These are phyloP conservation scores for Corylus americana DNA, from an alignment of 306 rosid genomes.

Conservation along the genomic window DNA sequence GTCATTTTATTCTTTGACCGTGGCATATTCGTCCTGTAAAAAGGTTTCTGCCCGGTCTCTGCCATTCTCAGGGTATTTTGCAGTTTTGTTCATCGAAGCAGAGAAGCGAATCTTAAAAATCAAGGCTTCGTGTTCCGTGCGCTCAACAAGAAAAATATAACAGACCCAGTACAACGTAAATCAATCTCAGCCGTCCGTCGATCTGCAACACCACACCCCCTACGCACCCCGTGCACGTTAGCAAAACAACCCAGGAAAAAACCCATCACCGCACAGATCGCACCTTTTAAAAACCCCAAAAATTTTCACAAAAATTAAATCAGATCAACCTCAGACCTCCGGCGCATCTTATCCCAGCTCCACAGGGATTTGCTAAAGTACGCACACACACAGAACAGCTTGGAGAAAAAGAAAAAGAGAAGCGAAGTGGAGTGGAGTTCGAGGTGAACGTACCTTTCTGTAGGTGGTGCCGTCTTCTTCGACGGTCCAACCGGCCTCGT, in stretches of 20 bases:
- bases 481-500: conserved; percentile 69
- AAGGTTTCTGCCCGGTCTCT: not conserved
- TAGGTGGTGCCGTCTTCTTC: conserved; percentile 71
- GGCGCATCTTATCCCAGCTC: not conserved
- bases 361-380: not conserved
- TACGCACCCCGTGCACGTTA: not conserved
- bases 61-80: conserved; percentile 16
- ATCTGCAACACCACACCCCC: not conserved
- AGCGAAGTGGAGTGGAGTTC: not conserved
- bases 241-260: not conserved
- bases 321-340: not conserved
- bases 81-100: conserved; percentile 17
- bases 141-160: not conserved
- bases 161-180: conserved; percentile 5
- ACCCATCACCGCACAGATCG: not conserved
- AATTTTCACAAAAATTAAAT: not conserved
- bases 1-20: not conserved
- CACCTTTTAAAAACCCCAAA: not conserved
- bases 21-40: conserved; percentile 10
- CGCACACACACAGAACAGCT: not conserved
- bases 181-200: not conserved
- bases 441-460: conserved; percentile 53
- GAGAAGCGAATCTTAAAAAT: conserved; percentile 27
- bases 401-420: not conserved
- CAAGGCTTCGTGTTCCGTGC: conserved; percentile 22